Percentiles rank a stretch among this genome's conserved stretches.
phyloP scores from a whole-genome alignment of 106 monocot species.

The Xerophyta viscosa region DNA sequence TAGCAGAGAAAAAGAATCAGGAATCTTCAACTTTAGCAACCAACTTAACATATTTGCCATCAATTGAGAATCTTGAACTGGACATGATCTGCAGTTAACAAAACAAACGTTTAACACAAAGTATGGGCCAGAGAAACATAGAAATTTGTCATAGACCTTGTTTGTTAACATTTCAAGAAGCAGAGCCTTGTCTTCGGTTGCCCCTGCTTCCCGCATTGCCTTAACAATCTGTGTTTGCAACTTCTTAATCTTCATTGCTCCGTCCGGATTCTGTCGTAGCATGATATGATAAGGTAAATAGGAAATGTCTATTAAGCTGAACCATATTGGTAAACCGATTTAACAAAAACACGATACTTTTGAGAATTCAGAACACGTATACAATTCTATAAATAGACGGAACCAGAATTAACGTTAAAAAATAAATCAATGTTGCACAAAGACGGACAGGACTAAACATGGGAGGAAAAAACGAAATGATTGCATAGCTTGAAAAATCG shows the following conservation, averaged over 20 bases:
- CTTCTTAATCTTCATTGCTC: constrained; percentile 54
- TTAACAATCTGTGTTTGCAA: constrained; percentile 44
- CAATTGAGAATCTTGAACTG: constrained; percentile 41
- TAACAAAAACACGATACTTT: too few relatives aligned
- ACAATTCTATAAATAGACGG: not conserved
- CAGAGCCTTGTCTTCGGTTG: constrained; percentile 30
- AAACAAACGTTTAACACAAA: constrained; percentile 1
- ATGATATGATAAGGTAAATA: too few relatives aligned
- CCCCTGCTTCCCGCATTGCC: constrained; percentile 30
- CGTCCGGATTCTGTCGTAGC: constrained; percentile 35
- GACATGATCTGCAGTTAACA: constrained; percentile 59
- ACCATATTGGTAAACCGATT: not conserved
- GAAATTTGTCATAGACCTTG: too few relatives aligned
- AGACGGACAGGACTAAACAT: not conserved
- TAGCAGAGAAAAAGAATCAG: not conserved
- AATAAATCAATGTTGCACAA: not conserved
- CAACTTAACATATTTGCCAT: constrained; percentile 35
- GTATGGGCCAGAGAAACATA: too few relatives aligned
- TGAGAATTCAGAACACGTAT: not conserved
- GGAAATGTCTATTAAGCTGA: not conserved
- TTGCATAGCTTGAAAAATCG: not conserved
- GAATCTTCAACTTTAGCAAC: constrained; percentile 11
- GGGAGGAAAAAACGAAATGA: not conserved
- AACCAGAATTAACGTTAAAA: not conserved
- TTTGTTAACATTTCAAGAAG: constrained; percentile 31